A percentile compares a stretch with the other conserved stretches of the same genome.
These are phyloP conservation scores for Venturiaceae sp. DNA, from an alignment of 2,329 filamentous ascomycete species.

Conservation along the genomic window DNA sequence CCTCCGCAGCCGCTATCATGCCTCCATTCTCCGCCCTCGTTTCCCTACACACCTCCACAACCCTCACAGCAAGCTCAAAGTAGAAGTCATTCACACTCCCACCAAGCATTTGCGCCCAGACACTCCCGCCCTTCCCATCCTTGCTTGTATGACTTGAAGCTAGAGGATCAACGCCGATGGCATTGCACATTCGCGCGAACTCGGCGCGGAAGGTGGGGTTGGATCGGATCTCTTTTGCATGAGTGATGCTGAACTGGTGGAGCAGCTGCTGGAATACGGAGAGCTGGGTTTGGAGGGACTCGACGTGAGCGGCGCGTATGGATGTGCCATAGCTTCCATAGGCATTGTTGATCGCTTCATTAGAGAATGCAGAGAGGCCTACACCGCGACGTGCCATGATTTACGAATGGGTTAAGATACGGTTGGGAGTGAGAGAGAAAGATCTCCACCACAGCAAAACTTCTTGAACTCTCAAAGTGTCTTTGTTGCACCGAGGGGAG, in stretches of 20 bases:
- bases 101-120: slow-evolving; percentile 90
- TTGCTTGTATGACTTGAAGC: slow-evolving; percentile 27
- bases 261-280: slow-evolving; percentile 92
- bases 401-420: slow-evolving; percentile 23
- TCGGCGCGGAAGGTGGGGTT: slow-evolving; percentile 92
- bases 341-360: slow-evolving; percentile 73
- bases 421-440: slow-evolving; percentile 15
- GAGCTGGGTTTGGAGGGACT: slow-evolving; percentile 84
- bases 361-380: slow-evolving; percentile 81
- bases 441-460: not conserved
- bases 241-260: slow-evolving; percentile 89
- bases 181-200: slow-evolving; percentile 96
- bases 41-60: slow-evolving; percentile 84
- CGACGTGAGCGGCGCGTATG: slow-evolving; percentile 75
- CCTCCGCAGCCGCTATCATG: slow-evolving; percentile 74
- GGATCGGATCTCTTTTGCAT: slow-evolving; percentile 91
- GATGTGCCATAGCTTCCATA: slow-evolving; percentile 84
- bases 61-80: slow-evolving; percentile 90
- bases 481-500: too few relatives aligned
- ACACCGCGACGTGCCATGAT: slow-evolving; percentile 56
- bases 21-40: slow-evolving; percentile 89
- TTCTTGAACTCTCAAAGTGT: too few relatives aligned
- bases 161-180: slow-evolving; percentile 91
- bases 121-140: slow-evolving; percentile 31
- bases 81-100: slow-evolving; percentile 96